Evolutionary conservation across 306 rosid genomes (phyloP), one percentile per base, ranked within the genome.

Genomic region (Prunus mume): DNA sequence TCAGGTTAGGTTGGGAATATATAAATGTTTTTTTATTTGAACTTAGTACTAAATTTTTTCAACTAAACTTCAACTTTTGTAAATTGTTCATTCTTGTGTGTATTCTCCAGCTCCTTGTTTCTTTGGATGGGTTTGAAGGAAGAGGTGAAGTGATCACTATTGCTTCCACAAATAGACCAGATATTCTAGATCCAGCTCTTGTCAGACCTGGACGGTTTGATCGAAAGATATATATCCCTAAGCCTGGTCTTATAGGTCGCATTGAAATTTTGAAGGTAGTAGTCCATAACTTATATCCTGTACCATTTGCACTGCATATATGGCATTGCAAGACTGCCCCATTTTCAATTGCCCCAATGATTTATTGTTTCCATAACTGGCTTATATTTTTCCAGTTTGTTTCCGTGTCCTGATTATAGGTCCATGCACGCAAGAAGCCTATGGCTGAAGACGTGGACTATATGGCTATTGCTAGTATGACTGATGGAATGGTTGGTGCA

Each of bases 401-500:
- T 80, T 22, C 18, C 30, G 25, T 84, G 61, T 28, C 65, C 34
- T 74, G 81, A 43, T 80, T 74, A 67, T 72, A 95, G 98, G 98
- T 95, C 74, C 98, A 95, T 83, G 98, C 98, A 14, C 93, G 97
- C 68, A 95, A 89, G 86, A 95, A 95, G 88, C 97, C 97, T 52
- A 88, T 95, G 88, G 97, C 96, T 56, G 96, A 87, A 80, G 98
- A 95, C 70, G 92, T 95, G 77, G 98, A 95, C 85, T 95, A 90
- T 76, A 80, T 87, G 87, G 93, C 95, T 83, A 90, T 95, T 77
- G 97, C 93, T 73, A 82, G 98, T 82, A 90, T 90, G 96, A 92
- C 96, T 19, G 97, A 95, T 76, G 98, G 97, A 80, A 95, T 95
- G 98, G 98, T 92, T 84, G 97, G 98, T 47, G 98, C 98, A 7